Percentiles rank a stretch among this genome's conserved stretches.
These are phyloP conservation scores for Sporothrix protearum DNA, from an alignment of 2,329 filamentous ascomycete genomes.

Conservation along the genomic window DNA sequence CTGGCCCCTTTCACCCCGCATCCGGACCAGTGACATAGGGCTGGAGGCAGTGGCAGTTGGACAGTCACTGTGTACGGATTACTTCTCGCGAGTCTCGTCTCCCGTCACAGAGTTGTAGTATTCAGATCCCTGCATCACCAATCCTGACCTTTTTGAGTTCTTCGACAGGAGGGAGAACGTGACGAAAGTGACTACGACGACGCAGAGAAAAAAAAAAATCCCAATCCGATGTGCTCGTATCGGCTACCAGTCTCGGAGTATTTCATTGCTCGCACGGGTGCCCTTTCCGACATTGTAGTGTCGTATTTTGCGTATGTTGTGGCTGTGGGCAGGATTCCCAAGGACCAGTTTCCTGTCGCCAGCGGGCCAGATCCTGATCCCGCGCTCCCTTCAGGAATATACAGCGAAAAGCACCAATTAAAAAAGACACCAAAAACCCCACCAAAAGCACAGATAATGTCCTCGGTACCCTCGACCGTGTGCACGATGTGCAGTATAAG, in stretches of 20 bases:
- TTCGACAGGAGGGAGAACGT: not conserved
- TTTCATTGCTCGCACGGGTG: not conserved
- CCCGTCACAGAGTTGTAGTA: too few relatives aligned
- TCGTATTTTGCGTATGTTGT: not conserved
- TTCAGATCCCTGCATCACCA: not conserved
- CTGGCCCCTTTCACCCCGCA: not conserved
- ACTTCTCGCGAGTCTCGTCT: not conserved
- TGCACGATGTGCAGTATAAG: not conserved
- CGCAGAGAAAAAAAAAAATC: not conserved
- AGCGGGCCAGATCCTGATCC: slow-evolving; percentile 2
- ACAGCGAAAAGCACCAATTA: not conserved
- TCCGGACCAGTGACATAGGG: not conserved
- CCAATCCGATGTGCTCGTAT: slow-evolving; percentile 3
- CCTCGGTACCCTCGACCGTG: not conserved
- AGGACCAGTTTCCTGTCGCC: not conserved
- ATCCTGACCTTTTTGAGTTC: not conserved
- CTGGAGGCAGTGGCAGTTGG: not conserved
- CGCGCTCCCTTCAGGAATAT: not conserved
- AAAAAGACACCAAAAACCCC: too few relatives aligned
- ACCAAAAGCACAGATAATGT: not conserved
- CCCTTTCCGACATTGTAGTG: not conserved
- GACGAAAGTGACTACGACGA: not conserved
- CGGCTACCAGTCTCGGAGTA: not conserved
- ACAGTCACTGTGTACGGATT: too few relatives aligned
- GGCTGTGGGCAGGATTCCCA: not conserved